Evolutionary conservation across 2,329 filamentous ascomycete species (phyloP).

Genomic region (Pseudogymnoascus sp.): DNA sequence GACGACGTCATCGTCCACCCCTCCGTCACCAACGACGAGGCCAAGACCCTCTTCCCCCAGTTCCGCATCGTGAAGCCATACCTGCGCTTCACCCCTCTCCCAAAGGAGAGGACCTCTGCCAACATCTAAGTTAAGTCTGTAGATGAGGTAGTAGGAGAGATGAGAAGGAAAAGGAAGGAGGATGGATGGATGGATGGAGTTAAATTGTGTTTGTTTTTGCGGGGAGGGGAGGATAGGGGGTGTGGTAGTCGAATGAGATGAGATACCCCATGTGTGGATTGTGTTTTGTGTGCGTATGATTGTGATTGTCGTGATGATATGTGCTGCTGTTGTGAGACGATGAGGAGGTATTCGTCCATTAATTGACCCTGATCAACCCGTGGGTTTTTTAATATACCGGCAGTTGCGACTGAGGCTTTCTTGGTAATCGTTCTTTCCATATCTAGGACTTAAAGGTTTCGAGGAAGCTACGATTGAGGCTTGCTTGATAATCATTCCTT

Average conservation of each 20-base stretch:
- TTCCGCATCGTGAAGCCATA: constrained; percentile 63
- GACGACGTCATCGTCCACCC: constrained; percentile 92
- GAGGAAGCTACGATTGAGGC: no score
- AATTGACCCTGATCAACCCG: background rate
- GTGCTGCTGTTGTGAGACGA: background rate
- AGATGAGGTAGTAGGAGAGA: background rate
- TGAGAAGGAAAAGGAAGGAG: background rate
- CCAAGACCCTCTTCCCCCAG: constrained; percentile 79
- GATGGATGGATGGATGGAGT: background rate
- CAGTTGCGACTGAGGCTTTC: background rate
- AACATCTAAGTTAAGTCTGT: constrained; percentile 15
- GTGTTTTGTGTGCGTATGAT: background rate
- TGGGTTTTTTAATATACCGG: no score
- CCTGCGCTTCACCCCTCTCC: constrained; percentile 62
- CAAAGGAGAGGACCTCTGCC: constrained; percentile 41
- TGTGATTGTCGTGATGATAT: background rate
- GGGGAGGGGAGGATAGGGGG: background rate
- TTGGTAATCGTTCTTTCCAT: background rate
- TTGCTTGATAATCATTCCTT: background rate
- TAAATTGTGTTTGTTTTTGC: background rate
- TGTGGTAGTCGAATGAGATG: background rate
- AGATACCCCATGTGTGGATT: background rate
- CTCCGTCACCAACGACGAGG: constrained; percentile 72
- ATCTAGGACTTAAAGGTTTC: no score
- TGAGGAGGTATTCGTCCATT: background rate